Conservation (phyloP, 2,329 filamentous ascomycete species). For the Verticillium tricorpus region DNA sequence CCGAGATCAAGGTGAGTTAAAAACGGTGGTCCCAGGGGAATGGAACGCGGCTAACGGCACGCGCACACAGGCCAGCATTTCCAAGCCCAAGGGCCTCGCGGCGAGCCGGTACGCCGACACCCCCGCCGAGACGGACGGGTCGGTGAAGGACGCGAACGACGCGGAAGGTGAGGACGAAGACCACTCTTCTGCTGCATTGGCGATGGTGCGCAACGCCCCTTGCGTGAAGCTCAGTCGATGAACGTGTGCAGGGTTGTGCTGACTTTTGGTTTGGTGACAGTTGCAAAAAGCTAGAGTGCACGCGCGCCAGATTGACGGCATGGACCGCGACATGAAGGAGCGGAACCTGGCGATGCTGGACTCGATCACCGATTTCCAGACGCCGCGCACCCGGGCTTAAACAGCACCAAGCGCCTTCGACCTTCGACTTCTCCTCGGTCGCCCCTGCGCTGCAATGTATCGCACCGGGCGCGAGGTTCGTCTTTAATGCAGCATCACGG, state of each 20-base stretch:
- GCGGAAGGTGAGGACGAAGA: conserved; percentile 56
- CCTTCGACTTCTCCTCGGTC: neutral
- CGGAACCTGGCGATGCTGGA: conserved; percentile 38
- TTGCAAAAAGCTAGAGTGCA: conserved; percentile 26
- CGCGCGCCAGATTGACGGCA: conserved; percentile 45
- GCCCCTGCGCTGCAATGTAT: neutral
- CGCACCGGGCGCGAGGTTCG: neutral
- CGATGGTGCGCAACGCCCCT: conserved; percentile 58
- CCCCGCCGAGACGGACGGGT: conserved; percentile 27
- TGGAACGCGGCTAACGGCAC: conserved; percentile 35
- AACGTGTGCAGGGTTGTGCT: conserved; percentile 16
- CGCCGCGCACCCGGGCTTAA: conserved; percentile 3
- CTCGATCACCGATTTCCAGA: conserved; percentile 16
- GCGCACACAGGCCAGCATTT: conserved; percentile 23
- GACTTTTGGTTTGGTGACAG: conserved; percentile 12
- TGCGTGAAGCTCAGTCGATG: conserved; percentile 34
- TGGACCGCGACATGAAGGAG: conserved; percentile 53
- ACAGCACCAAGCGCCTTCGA: neutral
- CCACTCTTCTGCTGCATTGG: conserved; percentile 60
- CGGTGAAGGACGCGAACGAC: conserved; percentile 29
- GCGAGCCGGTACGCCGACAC: conserved; percentile 49
- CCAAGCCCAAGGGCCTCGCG: conserved; percentile 45
- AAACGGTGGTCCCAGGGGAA: conserved; percentile 21
- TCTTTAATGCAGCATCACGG: neutral
- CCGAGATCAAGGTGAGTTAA: conserved; percentile 50